Evolutionary conservation across 768 basidiomycete species (phyloP).

Genomic region (Gymnopilus junonius): DNA sequence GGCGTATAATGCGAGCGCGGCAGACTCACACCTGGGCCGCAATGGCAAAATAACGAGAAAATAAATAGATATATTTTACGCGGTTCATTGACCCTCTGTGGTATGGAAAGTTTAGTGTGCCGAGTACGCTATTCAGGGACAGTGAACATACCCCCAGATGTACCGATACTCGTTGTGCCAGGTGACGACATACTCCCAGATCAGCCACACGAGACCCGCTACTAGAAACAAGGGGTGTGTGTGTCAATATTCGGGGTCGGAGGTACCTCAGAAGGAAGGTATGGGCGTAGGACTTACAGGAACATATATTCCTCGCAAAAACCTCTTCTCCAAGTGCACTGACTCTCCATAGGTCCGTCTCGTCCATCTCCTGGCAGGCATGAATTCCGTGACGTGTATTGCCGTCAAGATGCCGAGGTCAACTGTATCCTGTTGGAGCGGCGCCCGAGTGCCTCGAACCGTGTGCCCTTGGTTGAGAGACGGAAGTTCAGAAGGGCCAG

Average conservation of each 20-base stretch:
- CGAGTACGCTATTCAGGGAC: not conserved
- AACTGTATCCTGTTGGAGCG: not conserved
- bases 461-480: not conserved
- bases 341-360: constrained; percentile 1
- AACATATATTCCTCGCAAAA: constrained; percentile 11
- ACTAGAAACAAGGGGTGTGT: constrained; percentile 5
- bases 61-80: constrained; percentile 18
- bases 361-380: constrained; percentile 2
- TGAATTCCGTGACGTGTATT: constrained; percentile 5
- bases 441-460: not conserved
- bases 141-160: constrained; percentile 14
- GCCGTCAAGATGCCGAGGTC: not conserved
- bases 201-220: constrained; percentile 13
- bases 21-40: constrained; percentile 17
- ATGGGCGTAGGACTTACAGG: not conserved
- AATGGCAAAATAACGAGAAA: constrained; percentile 19
- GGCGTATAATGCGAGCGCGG: not conserved
- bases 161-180: constrained; percentile 14
- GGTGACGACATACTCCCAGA: constrained; percentile 17
- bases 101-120: not conserved
- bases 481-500: not conserved
- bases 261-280: not conserved
- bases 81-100: constrained; percentile 16
- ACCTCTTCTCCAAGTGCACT: constrained; percentile 7
- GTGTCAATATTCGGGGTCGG: not conserved